Evolutionary conservation across 2,329 filamentous ascomycete species (phyloP), one percentile per base, ranked within the genome.

Genomic region (Taxawa tesnikishii): DNA sequence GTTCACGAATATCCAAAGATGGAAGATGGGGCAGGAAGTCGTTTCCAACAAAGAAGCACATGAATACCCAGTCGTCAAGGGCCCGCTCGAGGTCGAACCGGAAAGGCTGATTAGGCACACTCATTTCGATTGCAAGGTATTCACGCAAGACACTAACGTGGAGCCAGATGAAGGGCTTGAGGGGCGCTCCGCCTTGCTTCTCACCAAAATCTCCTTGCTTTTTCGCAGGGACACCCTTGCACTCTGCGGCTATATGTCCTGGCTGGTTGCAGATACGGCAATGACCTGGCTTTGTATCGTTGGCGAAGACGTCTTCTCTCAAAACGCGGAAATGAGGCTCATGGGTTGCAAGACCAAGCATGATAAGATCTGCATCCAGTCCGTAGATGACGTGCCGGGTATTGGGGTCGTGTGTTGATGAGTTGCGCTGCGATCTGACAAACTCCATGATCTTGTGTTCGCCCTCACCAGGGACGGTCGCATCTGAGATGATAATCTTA

Each of bases 381-480:
- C 90, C 90, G 53, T 98, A 98, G 40, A 98, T 94, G 48, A 98
- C 92, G 60, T 98, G 90, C 39, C 83, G 81, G 14, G 90, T 96
- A 55, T 98, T 96, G 15, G 90, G 90, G 50, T 98, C 79, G 56
- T 98, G 85, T 42, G 92, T 79, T 4, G 87, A 79, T 32, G 83
- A 90, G 30, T 81, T 75, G 48, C 90, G 77, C 58, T 98, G 92
- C 23, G 88, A 94, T 48, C 90, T 79, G 43, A 98, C 75, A 55
- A 96, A 98, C 45, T 90, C 79, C 90, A 98, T 98, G 51, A 98
- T 96, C 60, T 98, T 98, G 59, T 98, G 90, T 62, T 98, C 90
- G 54, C 90, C 90, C 62, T 98, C 90, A 52, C 90, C 90, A 33
- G 90, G 90, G 24, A 98, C 87, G 25, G 88, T 94, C 33, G 90